Base-by-base conservation (phyloP, 73 alveolate species). In the Paramecium caudatum region DNA sequence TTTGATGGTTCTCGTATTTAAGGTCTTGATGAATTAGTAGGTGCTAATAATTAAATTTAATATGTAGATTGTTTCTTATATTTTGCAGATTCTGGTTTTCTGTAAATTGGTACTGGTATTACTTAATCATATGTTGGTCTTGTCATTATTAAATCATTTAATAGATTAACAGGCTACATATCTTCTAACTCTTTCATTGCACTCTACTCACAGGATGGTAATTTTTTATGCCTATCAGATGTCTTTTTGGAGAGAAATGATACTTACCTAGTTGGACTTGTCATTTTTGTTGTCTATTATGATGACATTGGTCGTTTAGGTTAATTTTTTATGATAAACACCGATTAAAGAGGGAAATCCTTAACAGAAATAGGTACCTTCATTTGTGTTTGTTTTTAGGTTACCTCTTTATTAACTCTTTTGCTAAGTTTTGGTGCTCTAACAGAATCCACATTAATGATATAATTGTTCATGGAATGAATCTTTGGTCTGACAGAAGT, bases 141-240 rank as follows among this genome's bases (percentile, higher is more conserved):
- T 1, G 80, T 55, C 3, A 23, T 55, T 1, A 55, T 37, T 27
- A 55, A 55, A 10, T 55, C 80, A 21, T 55, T 55, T 1, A 43
- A 27, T 21, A 55, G 46, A 55, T 55, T 55, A 0, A 43, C 25
- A 23, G 80, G 80, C n/a, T 23, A 43, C 0, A 43, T 21, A 21
- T 55, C 80, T 27, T 55, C 80, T 55, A 55, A 55, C 30, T 55
- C 80, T 23, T 23, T 55, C 13, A 55, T 10, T 16, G 80, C 80
- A 55, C 80, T 55, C 7, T 55, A 55, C 30, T 55, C 80, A 1
- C 23, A 10, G 30, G 80, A 55, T 10, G 46, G 46, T 23, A 55
- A 27, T 27, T 55, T 55, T 9, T 55, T 23, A 55, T 55, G 43
- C 23, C 23, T 27, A 27, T 43, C 30, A 10, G 23, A 37, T 10